Base-by-base conservation (phyloP, 495 filamentous ascomycete species). In the Penicillium tannophilum region DNA sequence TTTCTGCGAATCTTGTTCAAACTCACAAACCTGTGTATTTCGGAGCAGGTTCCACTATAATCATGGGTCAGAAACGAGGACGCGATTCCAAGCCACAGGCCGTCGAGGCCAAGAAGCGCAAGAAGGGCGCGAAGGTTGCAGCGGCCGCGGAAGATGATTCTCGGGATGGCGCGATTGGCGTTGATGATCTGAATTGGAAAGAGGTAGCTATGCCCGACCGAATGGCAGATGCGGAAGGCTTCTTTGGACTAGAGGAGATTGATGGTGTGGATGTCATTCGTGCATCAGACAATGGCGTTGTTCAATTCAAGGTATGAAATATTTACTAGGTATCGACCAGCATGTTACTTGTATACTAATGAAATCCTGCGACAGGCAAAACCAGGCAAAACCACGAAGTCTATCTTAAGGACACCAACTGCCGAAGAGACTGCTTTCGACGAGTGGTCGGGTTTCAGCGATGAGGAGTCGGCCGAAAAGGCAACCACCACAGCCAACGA, bases 241-340 rank as follows among this genome's bases (percentile, higher is more conserved):
- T 98, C 72, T 96, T 86, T 72, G 93, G 94, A 0, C 70, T 98
- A 41, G 93, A 98, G 61, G 94, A 98, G 65, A 86, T 97, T 46
- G 90, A 95, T 8, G 91, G 88, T 44, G 90, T 98, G 1, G 91
- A 97, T 30, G 79, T 98, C 19, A 74, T 95, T 31, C 80, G 77
- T 41, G 54, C 71, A 16, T 39, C 69, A 12, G 64, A 65, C 1
- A 64, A 59, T 3, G 75, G 76, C 35, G 63, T 73, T 35, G 53
- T 83, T 28, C 65, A 68, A 44, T 84, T 80, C 64, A 79, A 80
- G 75, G 82, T 84, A 73, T 48, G 65, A 50, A 5, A 23, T 23
- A 16, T 44, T n/a, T 23, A 26, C 48, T 17, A n/a, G 4, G 7
- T 54, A 10, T 51, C 17, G 4, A 17, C 16, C 3, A 10, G 39